A percentile compares a stretch with the other conserved stretches of the same genome.
Conservation (phyloP, 768 basidiomycete species). For the Lentinula sp. region DNA sequence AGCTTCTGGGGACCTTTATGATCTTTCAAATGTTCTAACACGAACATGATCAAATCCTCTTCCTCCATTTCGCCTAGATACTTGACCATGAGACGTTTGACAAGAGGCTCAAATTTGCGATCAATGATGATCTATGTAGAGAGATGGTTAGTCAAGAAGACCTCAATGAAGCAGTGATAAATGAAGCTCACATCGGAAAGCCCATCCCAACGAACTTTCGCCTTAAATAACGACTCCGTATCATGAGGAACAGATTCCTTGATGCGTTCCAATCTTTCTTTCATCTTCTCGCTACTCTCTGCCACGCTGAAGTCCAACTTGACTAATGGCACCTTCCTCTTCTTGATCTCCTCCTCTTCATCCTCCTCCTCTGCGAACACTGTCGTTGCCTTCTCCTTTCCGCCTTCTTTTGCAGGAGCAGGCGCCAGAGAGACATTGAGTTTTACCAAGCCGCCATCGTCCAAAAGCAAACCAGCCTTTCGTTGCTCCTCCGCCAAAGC, state of each 20-base stretch:
- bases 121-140: constrained; percentile 63
- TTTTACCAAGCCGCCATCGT: constrained; percentile 88
- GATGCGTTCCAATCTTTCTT: constrained; percentile 77
- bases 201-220: constrained; percentile 89
- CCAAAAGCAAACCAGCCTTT: constrained; percentile 83
- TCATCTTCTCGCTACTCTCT: constrained; percentile 72
- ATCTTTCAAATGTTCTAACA: constrained; percentile 87
- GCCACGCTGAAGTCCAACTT: constrained; percentile 87
- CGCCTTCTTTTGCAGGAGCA: constrained; percentile 37
- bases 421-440: constrained; percentile 70
- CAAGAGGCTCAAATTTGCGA: constrained; percentile 79
- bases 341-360: constrained; percentile 79
- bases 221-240: constrained; percentile 73
- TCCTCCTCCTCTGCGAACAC: constrained; percentile 82
- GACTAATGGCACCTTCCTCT: constrained; percentile 81
- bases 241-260: constrained; percentile 69
- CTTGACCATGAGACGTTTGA: constrained; percentile 77
- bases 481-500: constrained; percentile 86
- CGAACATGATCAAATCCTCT: constrained; percentile 92
- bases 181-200: constrained; percentile 66
- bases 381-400: constrained; percentile 41
- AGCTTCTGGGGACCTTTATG: constrained; percentile 82
- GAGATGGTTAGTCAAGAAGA: constrained; percentile 10
- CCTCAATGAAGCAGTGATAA: not conserved
- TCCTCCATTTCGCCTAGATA: constrained; percentile 91